These are phyloP conservation scores for Cytospora piceae DNA, from an alignment of 2,329 filamentous ascomycete genomes.

Conservation along the genomic window DNA sequence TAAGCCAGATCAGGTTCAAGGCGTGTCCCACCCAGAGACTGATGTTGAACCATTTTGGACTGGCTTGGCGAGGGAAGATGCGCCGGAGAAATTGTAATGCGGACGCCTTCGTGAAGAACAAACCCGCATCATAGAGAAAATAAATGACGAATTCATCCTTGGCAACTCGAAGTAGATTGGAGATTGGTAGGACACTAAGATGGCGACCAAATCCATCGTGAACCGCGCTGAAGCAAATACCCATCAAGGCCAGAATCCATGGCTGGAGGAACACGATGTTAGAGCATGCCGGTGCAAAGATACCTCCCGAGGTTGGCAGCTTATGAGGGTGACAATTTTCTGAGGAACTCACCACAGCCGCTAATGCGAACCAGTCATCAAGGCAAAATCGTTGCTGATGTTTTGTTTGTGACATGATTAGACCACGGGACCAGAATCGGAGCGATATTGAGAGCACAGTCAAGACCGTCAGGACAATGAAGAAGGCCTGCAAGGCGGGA, in stretches of 20 bases:
- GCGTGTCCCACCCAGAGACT: not conserved
- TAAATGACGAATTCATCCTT: not conserved
- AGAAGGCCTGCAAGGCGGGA: not conserved
- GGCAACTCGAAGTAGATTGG: not conserved
- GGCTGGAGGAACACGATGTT: not conserved
- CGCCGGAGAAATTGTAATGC: not conserved
- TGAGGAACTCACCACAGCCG: not conserved
- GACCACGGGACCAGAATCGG: not conserved
- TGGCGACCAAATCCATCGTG: not conserved
- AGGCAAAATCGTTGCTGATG: not conserved
- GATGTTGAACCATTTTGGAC: not conserved
- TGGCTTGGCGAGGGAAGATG: not conserved
- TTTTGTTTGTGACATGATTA: not conserved
- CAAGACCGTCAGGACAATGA: not conserved
- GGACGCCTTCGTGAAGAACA: not conserved
- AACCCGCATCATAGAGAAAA: not conserved
- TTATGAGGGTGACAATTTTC: too few species aligned
- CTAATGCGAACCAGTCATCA: not conserved
- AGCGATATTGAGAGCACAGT: not conserved
- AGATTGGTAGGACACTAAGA: not conserved
- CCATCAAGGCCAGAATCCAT: not conserved
- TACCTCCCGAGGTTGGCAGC: not conserved
- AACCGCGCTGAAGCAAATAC: not conserved
- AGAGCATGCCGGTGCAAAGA: too few species aligned
- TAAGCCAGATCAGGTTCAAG: conserved; percentile 25